Base-by-base conservation (phyloP, 345 rosid species). In the Salix udensis region DNA sequence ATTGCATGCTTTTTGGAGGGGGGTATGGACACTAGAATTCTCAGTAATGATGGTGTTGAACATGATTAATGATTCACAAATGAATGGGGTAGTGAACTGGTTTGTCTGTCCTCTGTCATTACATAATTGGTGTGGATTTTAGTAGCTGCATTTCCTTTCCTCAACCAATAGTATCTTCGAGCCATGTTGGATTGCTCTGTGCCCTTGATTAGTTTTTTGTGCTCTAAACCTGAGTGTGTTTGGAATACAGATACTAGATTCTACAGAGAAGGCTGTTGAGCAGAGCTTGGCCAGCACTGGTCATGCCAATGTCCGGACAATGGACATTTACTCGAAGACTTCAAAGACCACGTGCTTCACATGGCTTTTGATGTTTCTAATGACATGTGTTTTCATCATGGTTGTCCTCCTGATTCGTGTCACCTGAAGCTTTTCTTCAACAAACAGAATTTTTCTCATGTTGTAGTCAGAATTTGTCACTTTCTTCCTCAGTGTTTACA, bases 221-320 rank as follows among this genome's bases (percentile, higher is more conserved):
- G 18, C 19, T 26, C 4, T 48, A 12, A 67, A 44, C 13, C 58
- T 34, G 50, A 73, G 61, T 67, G 39, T 26, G 61, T 30, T 73
- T 77, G 50, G 74, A 55, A 19, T 82, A 84, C 88, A 92, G 98
- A 77, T 93, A 76, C 97, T 92, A 11, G 94, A 95, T 82, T 95
- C 94, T 21, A 92, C 97, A 1, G 95, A 92, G 88, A 83, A 78
- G 26, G 98, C 97, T 31, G 80, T 95, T 37, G 98, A 93, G 86
- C 94, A 91, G 34, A 95, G 97, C 88, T 86, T 95, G 78, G 97
- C 97, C 4, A 85, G 92, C 83, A 92, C 98, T 1, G 91, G 90
- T 31, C 97, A 84, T 69, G 94, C 88, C 71, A 91, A 88, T 71
- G 85, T 84, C 9, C 88, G 96, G 28, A 93, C 97, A 12, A 70